Percentiles rank a stretch among this genome's conserved stretches.
Evolutionary conservation across 192 early-diverging fungal genomes (phyloP).

Genomic region (Backusella morwellensis): DNA sequence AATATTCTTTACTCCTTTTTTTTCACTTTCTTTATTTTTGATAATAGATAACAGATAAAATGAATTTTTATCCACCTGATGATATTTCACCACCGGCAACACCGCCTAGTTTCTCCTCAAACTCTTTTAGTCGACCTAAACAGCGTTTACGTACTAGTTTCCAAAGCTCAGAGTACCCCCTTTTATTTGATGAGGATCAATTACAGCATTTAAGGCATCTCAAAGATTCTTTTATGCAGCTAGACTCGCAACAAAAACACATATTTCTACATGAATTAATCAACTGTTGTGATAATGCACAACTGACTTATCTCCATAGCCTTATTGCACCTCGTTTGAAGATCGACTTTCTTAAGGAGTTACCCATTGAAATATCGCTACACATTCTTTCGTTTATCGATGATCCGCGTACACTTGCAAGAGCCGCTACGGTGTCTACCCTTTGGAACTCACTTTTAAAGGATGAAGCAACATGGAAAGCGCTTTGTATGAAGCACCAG

Average conservation of each 20-base stretch:
- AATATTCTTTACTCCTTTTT: neutral
- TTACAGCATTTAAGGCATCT: constrained; percentile 27
- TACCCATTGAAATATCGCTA: constrained; percentile 74
- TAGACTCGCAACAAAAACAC: constrained; percentile 32
- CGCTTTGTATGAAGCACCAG: constrained; percentile 38
- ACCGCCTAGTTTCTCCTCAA: constrained; percentile 30
- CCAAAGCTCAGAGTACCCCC: neutral
- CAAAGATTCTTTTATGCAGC: constrained; percentile 35
- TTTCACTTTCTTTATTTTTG: neutral
- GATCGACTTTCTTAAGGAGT: constrained; percentile 83
- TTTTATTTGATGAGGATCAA: constrained; percentile 24
- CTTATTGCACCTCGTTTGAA: constrained; percentile 67
- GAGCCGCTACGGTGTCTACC: constrained; percentile 70
- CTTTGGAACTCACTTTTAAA: constrained; percentile 56
- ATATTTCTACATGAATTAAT: constrained; percentile 45
- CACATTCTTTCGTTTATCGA: constrained; percentile 89
- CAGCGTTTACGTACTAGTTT: constrained; percentile 2
- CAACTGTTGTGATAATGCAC: constrained; percentile 45
- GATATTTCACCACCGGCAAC: constrained; percentile 39
- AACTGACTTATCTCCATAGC: constrained; percentile 48
- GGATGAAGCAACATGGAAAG: constrained; percentile 47
- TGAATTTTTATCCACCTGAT: constrained; percentile 31
- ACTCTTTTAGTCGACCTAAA: constrained; percentile 11
- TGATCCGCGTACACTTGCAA: constrained; percentile 68
- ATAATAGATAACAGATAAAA: constrained; percentile 9